Percentiles rank a stretch among this genome's conserved stretches.
Conservation (phyloP, 2,329 filamentous ascomycete species). For the Pseudophaeomoniella oleicola region DNA sequence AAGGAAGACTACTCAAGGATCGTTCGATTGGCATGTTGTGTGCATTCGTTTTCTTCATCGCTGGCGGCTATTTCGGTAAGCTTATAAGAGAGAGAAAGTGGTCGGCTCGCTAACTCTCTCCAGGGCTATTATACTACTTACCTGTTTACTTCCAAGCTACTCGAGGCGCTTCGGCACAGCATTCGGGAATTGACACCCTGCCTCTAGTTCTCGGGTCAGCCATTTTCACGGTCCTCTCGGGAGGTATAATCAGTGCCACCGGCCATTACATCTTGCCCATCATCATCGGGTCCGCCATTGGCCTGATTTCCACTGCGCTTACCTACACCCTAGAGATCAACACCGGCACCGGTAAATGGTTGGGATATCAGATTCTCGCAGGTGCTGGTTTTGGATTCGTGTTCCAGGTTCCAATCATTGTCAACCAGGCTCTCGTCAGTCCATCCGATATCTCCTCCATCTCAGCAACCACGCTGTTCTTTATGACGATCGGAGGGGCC, state of each 20-base stretch:
- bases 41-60: constrained; percentile 21
- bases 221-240: constrained; percentile 17
- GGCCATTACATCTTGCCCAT: constrained; percentile 15
- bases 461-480: constrained; percentile 15
- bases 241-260: constrained; percentile 15
- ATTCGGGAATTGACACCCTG: constrained; percentile 27
- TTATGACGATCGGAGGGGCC: constrained; percentile 17
- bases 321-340: constrained; percentile 18
- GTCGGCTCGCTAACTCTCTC: background rate
- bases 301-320: constrained; percentile 16
- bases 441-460: constrained; percentile 15
- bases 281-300: constrained; percentile 12
- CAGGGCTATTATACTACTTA: constrained; percentile 27
- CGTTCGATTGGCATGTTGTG: constrained; percentile 20
- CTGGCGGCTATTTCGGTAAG: constrained; percentile 17
- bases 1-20: constrained; percentile 21
- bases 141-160: constrained; percentile 36
- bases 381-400: constrained; percentile 16
- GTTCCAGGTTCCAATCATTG: constrained; percentile 16
- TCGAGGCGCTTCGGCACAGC: constrained; percentile 16
- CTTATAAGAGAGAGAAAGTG: background rate
- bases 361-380: constrained; percentile 21
- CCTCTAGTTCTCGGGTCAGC: constrained; percentile 24
- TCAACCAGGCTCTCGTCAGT: constrained; percentile 13
- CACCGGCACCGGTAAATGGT: constrained; percentile 16